A percentile compares a stretch with the other conserved stretches of the same genome.
Conservation (phyloP, 441 rosid genomes). For the Populus hybrid region DNA sequence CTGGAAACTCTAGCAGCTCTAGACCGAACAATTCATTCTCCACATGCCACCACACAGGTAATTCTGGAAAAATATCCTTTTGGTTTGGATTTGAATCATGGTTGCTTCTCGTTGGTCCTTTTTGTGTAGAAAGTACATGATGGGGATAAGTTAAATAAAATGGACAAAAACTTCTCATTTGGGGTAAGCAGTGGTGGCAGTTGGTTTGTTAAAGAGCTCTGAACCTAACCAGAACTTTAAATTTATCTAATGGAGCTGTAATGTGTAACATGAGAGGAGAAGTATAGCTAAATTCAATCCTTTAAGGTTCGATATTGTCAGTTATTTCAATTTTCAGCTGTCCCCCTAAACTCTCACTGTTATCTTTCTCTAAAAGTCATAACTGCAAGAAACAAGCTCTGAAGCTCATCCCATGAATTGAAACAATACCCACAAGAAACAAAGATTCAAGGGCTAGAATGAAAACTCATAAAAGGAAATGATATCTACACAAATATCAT, state of each 20-base stretch:
- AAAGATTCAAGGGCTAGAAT: no score
- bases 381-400: no score
- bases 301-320: background rate
- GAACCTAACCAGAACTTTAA: background rate
- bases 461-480: no score
- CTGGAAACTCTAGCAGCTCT: constrained; percentile 95
- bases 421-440: no score
- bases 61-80: constrained; percentile 9
- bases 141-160: background rate
- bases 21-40: constrained; percentile 95
- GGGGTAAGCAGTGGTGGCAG: background rate
- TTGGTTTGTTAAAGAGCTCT: background rate
- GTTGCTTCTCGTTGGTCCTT: background rate
- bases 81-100: constrained; percentile 5
- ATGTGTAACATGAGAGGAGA: background rate
- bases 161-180: background rate
- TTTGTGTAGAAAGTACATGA: background rate
- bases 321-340: background rate
- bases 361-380: background rate
- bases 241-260: background rate
- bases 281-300: background rate
- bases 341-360: background rate
- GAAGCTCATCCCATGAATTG: no score
- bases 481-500: background rate
- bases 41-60: constrained; percentile 98